Evolutionary conservation across 2,329 filamentous ascomycete species (phyloP), one percentile per base, ranked within the genome.

Genomic region (Eutypa lata): DNA sequence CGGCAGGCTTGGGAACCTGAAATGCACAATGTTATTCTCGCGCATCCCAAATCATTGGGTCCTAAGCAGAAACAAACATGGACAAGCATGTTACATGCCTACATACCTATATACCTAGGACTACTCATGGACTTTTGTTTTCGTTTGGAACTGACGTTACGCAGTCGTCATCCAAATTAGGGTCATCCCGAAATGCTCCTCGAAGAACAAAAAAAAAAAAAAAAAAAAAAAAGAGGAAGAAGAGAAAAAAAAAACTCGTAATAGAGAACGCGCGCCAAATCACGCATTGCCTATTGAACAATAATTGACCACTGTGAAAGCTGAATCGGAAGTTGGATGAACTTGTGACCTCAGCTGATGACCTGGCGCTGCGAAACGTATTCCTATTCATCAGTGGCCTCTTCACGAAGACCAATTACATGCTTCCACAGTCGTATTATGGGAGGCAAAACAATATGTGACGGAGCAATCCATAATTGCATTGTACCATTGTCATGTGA

Each of bases 401-500:
- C 19, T 18, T 24, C 7, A 11, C 19, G 22, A 45, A 26, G n/a
- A 16, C 35, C 35, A 38, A 38, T 38, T 7, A 24, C 45, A 24
- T 47, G 45, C 45, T 33, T 47, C 22, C 28, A 24, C 10, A 13
- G 19, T 13, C 28, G 16, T 7, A 24, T 19, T 28, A 26, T 47
- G 8, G 26, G 7, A 47, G 7, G 11, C 47, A 49, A 6, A 38
- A 38, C 13, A 16, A 7, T 38, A 38, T 33, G 22, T 28, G 31
- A 42, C 47, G 51, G 47, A 24, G 50, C 47, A 45, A 44, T 43
- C 33, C 48, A 54, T 43, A 38, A 49, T 48, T 50, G 61, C 61
- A 61, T 57, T 51, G 53, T 56, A 55, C 53, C 49, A 45, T 24
- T 43, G 49, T 63, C 61, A 63, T 63, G 59, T 63, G 61, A 63